Conservation (phyloP, 2,329 filamentous ascomycete genomes). For the Arthrocladium fulminans region DNA sequence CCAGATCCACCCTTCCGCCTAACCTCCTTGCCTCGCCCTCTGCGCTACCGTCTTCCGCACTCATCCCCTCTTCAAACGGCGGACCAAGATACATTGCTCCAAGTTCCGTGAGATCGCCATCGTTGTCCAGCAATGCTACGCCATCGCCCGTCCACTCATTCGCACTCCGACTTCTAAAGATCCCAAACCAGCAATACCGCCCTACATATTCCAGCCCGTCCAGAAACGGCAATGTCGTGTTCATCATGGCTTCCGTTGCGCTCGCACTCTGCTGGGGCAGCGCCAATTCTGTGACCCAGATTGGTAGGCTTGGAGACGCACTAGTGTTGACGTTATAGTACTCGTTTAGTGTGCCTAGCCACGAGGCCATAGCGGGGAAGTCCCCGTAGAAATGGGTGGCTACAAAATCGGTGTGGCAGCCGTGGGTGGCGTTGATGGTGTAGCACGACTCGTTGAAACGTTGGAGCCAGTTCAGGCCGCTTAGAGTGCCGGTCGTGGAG, state of each 20-base stretch:
- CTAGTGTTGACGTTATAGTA: constrained; percentile 40
- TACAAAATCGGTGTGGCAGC: constrained; percentile 43
- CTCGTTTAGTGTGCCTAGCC: constrained; percentile 27
- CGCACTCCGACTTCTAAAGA: constrained; percentile 59
- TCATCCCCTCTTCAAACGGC: constrained; percentile 49
- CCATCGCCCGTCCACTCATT: constrained; percentile 67
- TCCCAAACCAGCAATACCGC: constrained; percentile 65
- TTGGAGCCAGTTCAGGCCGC: constrained; percentile 57
- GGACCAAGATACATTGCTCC: constrained; percentile 68
- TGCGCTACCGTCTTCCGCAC: constrained; percentile 32
- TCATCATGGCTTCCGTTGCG: constrained; percentile 58
- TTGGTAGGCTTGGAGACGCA: constrained; percentile 18
- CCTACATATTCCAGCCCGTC: constrained; percentile 47
- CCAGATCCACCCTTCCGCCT: not conserved
- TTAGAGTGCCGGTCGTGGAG: constrained; percentile 54
- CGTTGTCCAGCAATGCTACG: constrained; percentile 52
- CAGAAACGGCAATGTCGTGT: constrained; percentile 56
- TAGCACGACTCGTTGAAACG: constrained; percentile 40
- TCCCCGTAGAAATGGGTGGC: constrained; percentile 43
- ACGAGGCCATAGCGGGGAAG: constrained; percentile 29
- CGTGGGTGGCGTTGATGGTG: constrained; percentile 46
- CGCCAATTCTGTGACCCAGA: constrained; percentile 77
- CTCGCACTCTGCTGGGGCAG: constrained; percentile 46
- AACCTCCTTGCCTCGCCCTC: constrained; percentile 25
- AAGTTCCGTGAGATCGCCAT: constrained; percentile 64